Evolutionary conservation across 257 asterid genomes (phyloP), one percentile per base, ranked within the genome.

Genomic region (Apocynum venetum): DNA sequence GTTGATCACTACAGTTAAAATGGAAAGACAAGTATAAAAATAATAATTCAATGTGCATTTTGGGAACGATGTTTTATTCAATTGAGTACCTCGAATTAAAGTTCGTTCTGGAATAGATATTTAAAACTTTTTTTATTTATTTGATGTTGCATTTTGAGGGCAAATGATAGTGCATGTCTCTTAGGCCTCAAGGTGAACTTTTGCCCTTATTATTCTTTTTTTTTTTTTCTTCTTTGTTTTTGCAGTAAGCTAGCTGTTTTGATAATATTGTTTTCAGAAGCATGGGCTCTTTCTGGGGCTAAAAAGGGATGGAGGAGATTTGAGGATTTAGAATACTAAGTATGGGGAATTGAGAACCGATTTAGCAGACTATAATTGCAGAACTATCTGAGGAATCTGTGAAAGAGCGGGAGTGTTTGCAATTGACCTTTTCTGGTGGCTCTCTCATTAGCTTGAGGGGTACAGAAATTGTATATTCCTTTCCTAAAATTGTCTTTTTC

Each of bases 361-460:
- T 89, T 86, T 95, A 78, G 98, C 96, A n/a, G 99, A 95, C 14
- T 90, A 95, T 79, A 88, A n/a, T 95, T 10, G 91, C 98, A 10
- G 97, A 93, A 66, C 78, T 95, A 71, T 95, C 99, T 0, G 99
- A 95, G 83, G 87, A 82, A 81, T 89, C 92, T n/a, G 92, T 95
- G 57, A 95, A 91, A 83, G 99, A 95, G 76, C 82, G 97, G 52
- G 99, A 1, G 89, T 76, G 55, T 95, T 95, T 36, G 80, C 97
- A 79, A 72, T 95, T 78, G 99, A n/a, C 98, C 65, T 86, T 95
- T 79, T 95, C 99, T 4, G 99, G 99, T 83, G 97, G 97, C 75
- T 93, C 97, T 38, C 96, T 95, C 80, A 84, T 95, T 76, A 74
- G 87, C 80, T 86, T 95, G 86, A 85, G 83, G 79, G 98, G 98